Percentiles rank a stretch among this genome's conserved stretches.
Evolutionary conservation across 164 flowering plant species (phyloP).

Genomic region (Santalum album): DNA sequence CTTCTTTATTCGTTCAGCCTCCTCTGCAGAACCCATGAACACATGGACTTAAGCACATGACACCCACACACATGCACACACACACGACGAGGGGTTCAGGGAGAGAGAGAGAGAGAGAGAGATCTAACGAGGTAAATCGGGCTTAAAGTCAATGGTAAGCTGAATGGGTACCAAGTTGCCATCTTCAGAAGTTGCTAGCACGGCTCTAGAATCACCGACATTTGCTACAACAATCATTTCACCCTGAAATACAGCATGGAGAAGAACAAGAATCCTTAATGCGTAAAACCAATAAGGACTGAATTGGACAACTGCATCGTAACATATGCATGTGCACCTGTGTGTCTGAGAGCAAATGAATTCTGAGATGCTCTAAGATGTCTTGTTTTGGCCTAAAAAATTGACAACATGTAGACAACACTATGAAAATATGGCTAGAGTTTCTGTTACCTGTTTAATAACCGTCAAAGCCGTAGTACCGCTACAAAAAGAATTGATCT

Average conservation of each 20-base stretch:
- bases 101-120: constrained; percentile 9
- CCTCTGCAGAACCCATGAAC: constrained; percentile 37
- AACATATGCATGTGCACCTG: no score
- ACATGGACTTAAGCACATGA: not conserved
- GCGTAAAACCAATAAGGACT: no score
- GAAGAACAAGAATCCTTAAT: no score
- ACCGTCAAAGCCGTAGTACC: constrained; percentile 80
- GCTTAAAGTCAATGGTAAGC: constrained; percentile 78
- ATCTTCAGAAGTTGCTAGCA: constrained; percentile 67
- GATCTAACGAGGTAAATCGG: constrained; percentile 69
- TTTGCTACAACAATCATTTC: constrained; percentile 58
- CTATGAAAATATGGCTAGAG: no score
- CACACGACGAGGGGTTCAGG: not conserved
- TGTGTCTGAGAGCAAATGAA: no score
- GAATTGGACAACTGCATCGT: no score
- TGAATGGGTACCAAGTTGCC: constrained; percentile 65
- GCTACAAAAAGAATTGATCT: constrained; percentile 59
- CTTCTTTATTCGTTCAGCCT: constrained; percentile 60
- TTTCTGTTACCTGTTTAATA: constrained; percentile 61
- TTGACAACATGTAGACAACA: no score
- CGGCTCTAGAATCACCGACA: constrained; percentile 93
- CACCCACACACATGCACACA: not conserved
- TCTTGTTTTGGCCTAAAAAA: no score
- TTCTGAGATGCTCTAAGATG: no score
- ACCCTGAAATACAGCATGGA: constrained; percentile 35